These are phyloP conservation scores for Rhododendron molle DNA, from an alignment of 148 eudicot genomes.

Conservation along the genomic window DNA sequence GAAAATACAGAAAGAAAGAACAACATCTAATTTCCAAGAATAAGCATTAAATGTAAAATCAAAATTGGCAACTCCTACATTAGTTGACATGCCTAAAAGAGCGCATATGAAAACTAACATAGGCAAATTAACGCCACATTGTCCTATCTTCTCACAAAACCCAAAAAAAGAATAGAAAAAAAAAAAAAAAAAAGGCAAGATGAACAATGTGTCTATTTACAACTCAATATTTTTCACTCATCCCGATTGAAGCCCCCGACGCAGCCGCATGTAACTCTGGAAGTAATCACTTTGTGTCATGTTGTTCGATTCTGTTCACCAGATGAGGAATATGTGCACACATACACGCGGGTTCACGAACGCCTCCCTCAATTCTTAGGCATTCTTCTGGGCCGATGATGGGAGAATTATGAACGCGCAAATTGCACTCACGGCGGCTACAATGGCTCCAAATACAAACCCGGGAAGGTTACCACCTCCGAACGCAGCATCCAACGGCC, in stretches of 20 bases:
- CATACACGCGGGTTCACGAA: neutral
- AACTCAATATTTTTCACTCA: neutral
- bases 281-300: neutral
- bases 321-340: neutral
- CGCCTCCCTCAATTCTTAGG: neutral
- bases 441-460: neutral
- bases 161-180: too few relatives aligned
- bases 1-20: neutral
- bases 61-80: neutral
- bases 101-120: neutral
- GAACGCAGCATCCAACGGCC: slow-evolving; percentile 3
- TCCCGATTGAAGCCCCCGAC: neutral
- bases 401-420: neutral
- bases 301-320: neutral
- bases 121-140: neutral
- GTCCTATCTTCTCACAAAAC: neutral
- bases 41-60: neutral
- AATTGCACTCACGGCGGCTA: neutral
- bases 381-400: neutral
- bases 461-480: slow-evolving; percentile 4
- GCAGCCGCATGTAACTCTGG: neutral
- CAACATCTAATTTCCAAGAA: neutral
- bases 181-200: neutral
- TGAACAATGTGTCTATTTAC: neutral
- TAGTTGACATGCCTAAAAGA: neutral